Evolutionary conservation across 192 early-diverging fungal genomes (phyloP).

Genomic region (Spizellomyces sp.): DNA sequence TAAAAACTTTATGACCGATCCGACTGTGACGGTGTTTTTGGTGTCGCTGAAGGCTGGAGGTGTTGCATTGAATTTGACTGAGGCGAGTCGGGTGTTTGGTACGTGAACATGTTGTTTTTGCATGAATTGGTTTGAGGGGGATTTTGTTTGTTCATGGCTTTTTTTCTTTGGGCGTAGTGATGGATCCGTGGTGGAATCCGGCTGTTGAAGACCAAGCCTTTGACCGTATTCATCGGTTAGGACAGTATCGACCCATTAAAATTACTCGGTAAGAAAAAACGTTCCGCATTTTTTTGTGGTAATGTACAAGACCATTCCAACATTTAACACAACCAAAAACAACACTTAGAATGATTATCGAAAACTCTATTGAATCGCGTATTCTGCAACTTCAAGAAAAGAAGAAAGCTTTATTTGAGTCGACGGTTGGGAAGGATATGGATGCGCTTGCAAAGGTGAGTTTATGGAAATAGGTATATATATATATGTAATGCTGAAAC

Average conservation of each 20-base stretch:
- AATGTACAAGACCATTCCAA: no score
- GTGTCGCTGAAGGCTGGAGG: slow-evolving; percentile 91
- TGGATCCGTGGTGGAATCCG: slow-evolving; percentile 78
- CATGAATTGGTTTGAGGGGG: not conserved
- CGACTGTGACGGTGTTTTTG: slow-evolving; percentile 84
- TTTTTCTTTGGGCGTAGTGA: slow-evolving; percentile 32
- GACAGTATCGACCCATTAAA: slow-evolving; percentile 87
- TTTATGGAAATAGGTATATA: slow-evolving; percentile 15
- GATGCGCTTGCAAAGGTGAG: slow-evolving; percentile 67
- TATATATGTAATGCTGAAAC: no score
- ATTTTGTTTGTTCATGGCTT: not conserved
- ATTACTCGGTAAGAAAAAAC: slow-evolving; percentile 53
- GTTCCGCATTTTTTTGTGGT: no score
- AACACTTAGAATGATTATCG: slow-evolving; percentile 71
- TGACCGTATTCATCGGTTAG: slow-evolving; percentile 93
- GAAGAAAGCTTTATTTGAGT: slow-evolving; percentile 86
- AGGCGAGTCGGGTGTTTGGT: slow-evolving; percentile 78
- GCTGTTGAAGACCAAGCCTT: slow-evolving; percentile 79
- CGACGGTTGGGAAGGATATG: slow-evolving; percentile 83
- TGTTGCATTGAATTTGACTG: slow-evolving; percentile 89
- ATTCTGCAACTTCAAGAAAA: slow-evolving; percentile 93
- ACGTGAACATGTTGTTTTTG: slow-evolving; percentile 40
- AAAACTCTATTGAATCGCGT: slow-evolving; percentile 87
- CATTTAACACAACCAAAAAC: no score
- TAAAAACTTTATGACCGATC: slow-evolving; percentile 71